Conservation (phyloP, 2,329 filamentous ascomycete genomes). For the Cladosporium sp. region DNA sequence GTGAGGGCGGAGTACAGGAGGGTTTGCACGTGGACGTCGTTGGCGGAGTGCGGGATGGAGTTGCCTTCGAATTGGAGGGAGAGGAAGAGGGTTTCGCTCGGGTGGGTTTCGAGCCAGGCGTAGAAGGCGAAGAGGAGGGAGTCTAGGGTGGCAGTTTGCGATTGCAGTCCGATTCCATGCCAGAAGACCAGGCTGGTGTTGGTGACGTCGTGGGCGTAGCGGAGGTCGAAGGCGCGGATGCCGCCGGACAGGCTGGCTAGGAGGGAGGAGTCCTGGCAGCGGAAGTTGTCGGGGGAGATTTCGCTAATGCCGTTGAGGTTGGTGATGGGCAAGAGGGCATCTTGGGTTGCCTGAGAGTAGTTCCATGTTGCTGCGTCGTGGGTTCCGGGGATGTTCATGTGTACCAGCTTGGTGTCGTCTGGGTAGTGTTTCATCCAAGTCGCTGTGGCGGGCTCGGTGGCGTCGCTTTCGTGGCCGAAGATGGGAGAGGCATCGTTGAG, state of each 20-base stretch:
- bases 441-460: slow-evolving; percentile 23
- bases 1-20: slow-evolving; percentile 38
- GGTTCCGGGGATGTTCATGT: slow-evolving; percentile 49
- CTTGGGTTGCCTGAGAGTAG: slow-evolving; percentile 42
- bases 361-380: slow-evolving; percentile 53
- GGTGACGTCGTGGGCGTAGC: slow-evolving; percentile 47
- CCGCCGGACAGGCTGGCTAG: slow-evolving; percentile 42
- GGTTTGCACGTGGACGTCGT: slow-evolving; percentile 36
- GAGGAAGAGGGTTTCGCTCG: slow-evolving; percentile 43
- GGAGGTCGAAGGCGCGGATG: slow-evolving; percentile 49
- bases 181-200: slow-evolving; percentile 47
- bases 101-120: slow-evolving; percentile 46
- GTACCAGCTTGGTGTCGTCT: slow-evolving; percentile 41
- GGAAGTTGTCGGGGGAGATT: slow-evolving; percentile 34
- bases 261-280: slow-evolving; percentile 41
- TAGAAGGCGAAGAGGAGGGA: slow-evolving; percentile 47
- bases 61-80: slow-evolving; percentile 46
- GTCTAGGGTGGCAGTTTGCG: slow-evolving; percentile 40
- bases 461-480: slow-evolving; percentile 37
- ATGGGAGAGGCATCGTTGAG: slow-evolving; percentile 41
- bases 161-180: slow-evolving; percentile 44
- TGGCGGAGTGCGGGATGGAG: slow-evolving; percentile 30
- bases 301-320: slow-evolving; percentile 34
- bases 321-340: slow-evolving; percentile 37
- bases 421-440: slow-evolving; percentile 46